A percentile compares a stretch with the other conserved stretches of the same genome.
Evolutionary conservation across 2,329 filamentous ascomycete genomes (phyloP).

Genomic region (Fusarium sp.): DNA sequence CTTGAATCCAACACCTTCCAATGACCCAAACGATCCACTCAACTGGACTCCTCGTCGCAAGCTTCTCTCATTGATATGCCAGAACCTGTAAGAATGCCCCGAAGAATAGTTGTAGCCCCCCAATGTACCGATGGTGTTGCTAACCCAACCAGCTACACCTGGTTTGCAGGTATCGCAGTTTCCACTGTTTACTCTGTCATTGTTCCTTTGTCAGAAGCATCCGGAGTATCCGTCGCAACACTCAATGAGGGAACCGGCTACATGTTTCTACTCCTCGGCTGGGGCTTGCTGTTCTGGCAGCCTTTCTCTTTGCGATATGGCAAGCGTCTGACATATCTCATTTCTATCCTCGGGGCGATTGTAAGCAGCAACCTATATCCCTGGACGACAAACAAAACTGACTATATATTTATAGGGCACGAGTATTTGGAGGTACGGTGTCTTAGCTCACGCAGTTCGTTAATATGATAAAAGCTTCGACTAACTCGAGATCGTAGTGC

Average conservation of each 20-base stretch:
- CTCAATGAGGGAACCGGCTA: slow-evolving; percentile 59
- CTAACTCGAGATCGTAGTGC: slow-evolving; percentile 42
- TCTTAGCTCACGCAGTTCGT: fast-evolving
- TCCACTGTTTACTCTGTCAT: slow-evolving; percentile 59
- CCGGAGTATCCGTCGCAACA: slow-evolving; percentile 52
- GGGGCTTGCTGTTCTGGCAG: slow-evolving; percentile 64
- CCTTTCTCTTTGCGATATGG: slow-evolving; percentile 64
- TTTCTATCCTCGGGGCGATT: slow-evolving; percentile 54
- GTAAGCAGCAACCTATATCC: slow-evolving; percentile 28
- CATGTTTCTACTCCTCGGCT: slow-evolving; percentile 63
- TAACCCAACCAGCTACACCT: slow-evolving; percentile 52
- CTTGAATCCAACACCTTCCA: slow-evolving; percentile 65
- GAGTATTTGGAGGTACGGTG: slow-evolving; percentile 45
- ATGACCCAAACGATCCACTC: slow-evolving; percentile 68
- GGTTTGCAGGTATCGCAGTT: slow-evolving; percentile 58
- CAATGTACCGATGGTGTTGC: not conserved
- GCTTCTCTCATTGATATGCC: slow-evolving; percentile 46
- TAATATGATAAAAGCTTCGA: fast-evolving
- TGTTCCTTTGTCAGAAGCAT: slow-evolving; percentile 53
- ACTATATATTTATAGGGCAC: slow-evolving; percentile 26
- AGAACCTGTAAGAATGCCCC: slow-evolving; percentile 46
- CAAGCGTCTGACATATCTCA: slow-evolving; percentile 58
- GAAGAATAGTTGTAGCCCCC: too few relatives aligned
- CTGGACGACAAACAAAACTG: not conserved
- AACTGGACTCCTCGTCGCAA: slow-evolving; percentile 61